These are phyloP conservation scores for Prunus fruticosa DNA, from an alignment of 306 rosid species.

Conservation along the genomic window DNA sequence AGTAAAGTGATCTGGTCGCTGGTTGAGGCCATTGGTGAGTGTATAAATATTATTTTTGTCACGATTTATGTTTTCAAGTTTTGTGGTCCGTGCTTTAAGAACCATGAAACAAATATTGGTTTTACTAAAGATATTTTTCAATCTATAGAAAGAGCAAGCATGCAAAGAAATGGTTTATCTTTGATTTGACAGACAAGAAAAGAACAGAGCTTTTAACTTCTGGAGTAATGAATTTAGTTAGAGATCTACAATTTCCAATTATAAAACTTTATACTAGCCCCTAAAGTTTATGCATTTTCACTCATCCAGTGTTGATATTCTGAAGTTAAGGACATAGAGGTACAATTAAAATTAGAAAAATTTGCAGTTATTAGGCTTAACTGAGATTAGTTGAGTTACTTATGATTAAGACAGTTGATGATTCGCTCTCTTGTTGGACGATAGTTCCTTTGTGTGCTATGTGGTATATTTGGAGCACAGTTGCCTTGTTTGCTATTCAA, in stretches of 20 bases:
- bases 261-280: neutral
- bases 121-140: neutral
- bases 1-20: slow-evolving; percentile 61
- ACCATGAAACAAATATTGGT: neutral
- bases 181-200: neutral
- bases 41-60: neutral
- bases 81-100: neutral
- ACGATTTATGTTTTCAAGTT: neutral
- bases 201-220: neutral
- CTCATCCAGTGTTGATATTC: neutral
- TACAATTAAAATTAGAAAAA: neutral
- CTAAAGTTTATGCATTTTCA: neutral
- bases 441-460: no score
- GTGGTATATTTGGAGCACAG: neutral
- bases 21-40: slow-evolving; percentile 86
- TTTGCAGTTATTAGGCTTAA: neutral
- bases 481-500: neutral
- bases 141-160: neutral
- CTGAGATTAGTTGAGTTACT: neutral
- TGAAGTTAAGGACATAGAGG: neutral
- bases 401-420: neutral
- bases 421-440: neutral
- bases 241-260: neutral
- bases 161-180: neutral
- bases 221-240: neutral